Percentiles rank a stretch among this genome's conserved stretches.
Conservation (phyloP, 352 stramenopile genomes). For the Phytopythium helicoides region DNA sequence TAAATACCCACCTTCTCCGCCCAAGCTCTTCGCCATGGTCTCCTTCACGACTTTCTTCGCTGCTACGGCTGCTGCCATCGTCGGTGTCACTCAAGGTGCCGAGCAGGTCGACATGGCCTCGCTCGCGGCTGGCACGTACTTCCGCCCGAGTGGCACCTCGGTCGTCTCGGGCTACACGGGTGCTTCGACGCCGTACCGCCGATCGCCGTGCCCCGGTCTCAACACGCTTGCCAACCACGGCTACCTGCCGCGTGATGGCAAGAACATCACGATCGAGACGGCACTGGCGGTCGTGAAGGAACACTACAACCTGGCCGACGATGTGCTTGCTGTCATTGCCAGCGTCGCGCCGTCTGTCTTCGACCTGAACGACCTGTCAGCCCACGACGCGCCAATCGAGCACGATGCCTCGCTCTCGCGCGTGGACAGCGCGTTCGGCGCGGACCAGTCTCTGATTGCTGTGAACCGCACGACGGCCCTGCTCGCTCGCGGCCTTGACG, state of each 20-base stretch:
- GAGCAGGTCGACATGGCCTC: conserved; percentile 19
- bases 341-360: conserved; percentile 15
- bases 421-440: conserved; percentile 21
- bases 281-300: conserved; percentile 1
- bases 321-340: conserved; percentile 16
- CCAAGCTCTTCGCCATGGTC: conserved; percentile 12
- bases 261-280: conserved; percentile 24
- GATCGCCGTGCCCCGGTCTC: conserved; percentile 45
- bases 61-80: conserved; percentile 3
- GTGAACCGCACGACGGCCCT: conserved; percentile 12
- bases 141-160: conserved; percentile 15
- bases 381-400: conserved; percentile 17
- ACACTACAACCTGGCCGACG: conserved; percentile 8
- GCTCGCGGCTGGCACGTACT: conserved; percentile 30
- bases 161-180: conserved; percentile 26
- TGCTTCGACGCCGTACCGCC: conserved; percentile 20
- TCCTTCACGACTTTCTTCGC: conserved; percentile 14
- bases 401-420: conserved; percentile 22
- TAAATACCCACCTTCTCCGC: conserved; percentile 1
- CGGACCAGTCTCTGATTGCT: conserved; percentile 18
- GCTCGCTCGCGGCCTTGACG: conserved; percentile 9
- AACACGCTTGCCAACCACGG: conserved; percentile 61
- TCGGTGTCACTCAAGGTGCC: conserved; percentile 2
- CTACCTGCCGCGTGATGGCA: conserved; percentile 44
- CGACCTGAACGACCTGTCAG: conserved; percentile 23